Evolutionary conservation across 805 yeast species (phyloP), one percentile per base, ranked within the genome.

Genomic region (Saccharomyces eubayanus): DNA sequence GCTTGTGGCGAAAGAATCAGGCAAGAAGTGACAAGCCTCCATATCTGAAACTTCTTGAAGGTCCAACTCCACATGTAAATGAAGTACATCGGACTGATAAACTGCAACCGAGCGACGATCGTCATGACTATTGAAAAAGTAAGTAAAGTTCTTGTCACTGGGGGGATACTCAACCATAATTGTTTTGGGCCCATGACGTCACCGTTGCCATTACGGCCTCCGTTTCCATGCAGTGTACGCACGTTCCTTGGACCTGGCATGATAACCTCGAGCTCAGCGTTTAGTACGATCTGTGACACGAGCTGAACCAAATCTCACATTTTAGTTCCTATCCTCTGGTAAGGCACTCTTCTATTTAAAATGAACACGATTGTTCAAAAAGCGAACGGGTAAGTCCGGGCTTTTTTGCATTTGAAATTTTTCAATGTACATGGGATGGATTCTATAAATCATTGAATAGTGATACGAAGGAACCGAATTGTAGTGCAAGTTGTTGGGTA

Each of bases 121-220:
- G 78, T 75, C 51, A 76, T 72, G 11, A 74, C 67, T 27, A 80
- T 70, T 1, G 84, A 70, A 2, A 77, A 62, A 28, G 80, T 68
- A 2, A 81, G 77, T 52, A 83, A 69, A 47, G 77, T 74, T 56
- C 87, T 71, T 3, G 88, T 83, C 28, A 83, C 81, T 3, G 86
- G 84, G 1, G 88, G 88, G 6, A 84, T 79, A 30, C 57, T 53
- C 14, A 52, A 49, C 62, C 64, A 62, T n/a, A 57, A 47, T 29
- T 52, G 51, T 16, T 43, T 46, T 45, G 48, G 54, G 46, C 48
- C 54, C 28, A 47, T 52, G 21, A 43, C 48, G 24, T 46, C 31
- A 49, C 30, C 48, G 24, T 46, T 28, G 40, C 30, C 43, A 47
- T 24, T 46, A 6, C 46, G 30, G 28, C 36, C 30, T 14, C 53